Percentiles rank a stretch among this genome's conserved stretches.
Evolutionary conservation across 345 rosid species (phyloP).

Genomic region (Heritiera fomes): DNA sequence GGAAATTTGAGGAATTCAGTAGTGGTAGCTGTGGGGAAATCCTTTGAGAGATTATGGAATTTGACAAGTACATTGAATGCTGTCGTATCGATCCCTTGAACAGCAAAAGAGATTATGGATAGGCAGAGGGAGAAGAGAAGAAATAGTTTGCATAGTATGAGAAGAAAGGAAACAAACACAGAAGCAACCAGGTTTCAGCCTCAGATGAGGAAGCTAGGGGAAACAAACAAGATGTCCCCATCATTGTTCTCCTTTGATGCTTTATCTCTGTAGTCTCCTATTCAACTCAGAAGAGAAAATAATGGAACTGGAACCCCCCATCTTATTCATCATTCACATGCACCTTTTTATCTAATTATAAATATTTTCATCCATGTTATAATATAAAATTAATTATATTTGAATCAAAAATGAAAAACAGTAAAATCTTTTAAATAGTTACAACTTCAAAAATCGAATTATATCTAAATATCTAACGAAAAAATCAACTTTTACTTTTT

Average conservation of each 20-base stretch:
- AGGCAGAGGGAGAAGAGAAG: not conserved
- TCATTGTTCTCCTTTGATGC: constrained; percentile 15
- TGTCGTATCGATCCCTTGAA: constrained; percentile 23
- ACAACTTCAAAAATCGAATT: no score
- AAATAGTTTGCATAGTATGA: not conserved
- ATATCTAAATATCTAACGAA: no score
- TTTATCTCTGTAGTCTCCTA: not conserved
- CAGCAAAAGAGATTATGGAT: not conserved
- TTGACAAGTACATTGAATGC: not conserved
- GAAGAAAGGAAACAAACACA: not conserved
- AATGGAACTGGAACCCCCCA: constrained; percentile 17
- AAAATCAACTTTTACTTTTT: no score
- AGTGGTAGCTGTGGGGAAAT: not conserved
- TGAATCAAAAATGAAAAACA: no score
- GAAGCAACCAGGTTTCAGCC: not conserved
- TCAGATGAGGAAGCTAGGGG: not conserved
- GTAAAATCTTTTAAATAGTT: no score
- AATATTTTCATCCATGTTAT: no score
- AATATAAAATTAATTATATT: no score
- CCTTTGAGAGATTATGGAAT: not conserved
- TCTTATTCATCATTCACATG: constrained; percentile 19
- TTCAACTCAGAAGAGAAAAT: constrained; percentile 1
- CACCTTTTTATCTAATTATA: not conserved
- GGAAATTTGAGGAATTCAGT: not conserved
- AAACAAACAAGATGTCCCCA: constrained; percentile 19